Percentiles rank a stretch among this genome's conserved stretches.
phyloP scores from a whole-genome alignment of 2,329 filamentous ascomycete species.

The Parastagonospora nodorum region DNA sequence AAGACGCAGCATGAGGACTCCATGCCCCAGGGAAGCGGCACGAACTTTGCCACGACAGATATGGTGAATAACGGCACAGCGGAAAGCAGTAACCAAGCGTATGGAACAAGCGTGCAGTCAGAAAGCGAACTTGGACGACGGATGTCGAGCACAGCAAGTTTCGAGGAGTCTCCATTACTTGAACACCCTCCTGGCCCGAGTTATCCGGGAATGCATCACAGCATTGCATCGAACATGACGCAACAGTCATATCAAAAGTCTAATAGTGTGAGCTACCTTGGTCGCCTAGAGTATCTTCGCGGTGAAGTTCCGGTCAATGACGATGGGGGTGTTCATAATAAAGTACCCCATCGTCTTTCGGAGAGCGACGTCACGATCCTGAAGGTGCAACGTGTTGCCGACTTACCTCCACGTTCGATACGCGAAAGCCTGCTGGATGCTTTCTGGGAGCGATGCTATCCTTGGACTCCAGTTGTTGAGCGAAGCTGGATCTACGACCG shows the following conservation, averaged over 20 bases:
- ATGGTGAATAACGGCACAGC: constrained; percentile 5
- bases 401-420: constrained; percentile 36
- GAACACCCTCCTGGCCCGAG: constrained; percentile 19
- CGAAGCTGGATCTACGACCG: constrained; percentile 46
- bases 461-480: constrained; percentile 51
- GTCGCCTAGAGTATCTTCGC: constrained; percentile 39
- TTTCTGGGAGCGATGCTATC: constrained; percentile 48
- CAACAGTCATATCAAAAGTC: constrained; percentile 18
- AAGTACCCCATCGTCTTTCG: constrained; percentile 33
- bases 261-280: constrained; percentile 39
- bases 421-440: constrained; percentile 47
- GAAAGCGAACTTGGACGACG: constrained; percentile 25
- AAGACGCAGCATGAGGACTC: constrained; percentile 17
- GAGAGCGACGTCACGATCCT: constrained; percentile 37
- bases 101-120: constrained; percentile 17
- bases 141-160: constrained; percentile 26
- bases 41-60: constrained; percentile 6
- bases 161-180: constrained; percentile 24
- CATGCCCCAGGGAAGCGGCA: constrained; percentile 13
- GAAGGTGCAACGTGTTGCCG: constrained; percentile 33
- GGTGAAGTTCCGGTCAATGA: constrained; percentile 42
- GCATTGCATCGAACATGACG: constrained; percentile 17
- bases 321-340: constrained; percentile 34
- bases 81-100: constrained; percentile 4
- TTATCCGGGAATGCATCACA: constrained; percentile 23